phyloP scores from a whole-genome alignment of 2,329 filamentous ascomycete species.

The Scedosporium aurantiacum region DNA sequence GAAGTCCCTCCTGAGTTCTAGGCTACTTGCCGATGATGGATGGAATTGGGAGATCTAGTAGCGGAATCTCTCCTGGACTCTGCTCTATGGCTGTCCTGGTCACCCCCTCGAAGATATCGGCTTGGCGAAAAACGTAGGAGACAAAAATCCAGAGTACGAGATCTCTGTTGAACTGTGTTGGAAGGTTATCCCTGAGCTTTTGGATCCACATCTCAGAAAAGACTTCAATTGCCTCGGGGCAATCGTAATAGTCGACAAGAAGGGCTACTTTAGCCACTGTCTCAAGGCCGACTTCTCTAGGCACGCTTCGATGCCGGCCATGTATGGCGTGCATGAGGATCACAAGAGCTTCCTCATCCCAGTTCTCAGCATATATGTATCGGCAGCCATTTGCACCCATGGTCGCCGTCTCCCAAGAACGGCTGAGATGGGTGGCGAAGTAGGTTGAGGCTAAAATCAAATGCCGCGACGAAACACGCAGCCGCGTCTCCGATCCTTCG shows the following conservation, averaged over 20 bases:
- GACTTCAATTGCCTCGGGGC: not conserved
- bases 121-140: not conserved
- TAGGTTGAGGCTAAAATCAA: not conserved
- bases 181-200: not conserved
- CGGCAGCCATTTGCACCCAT: not conserved
- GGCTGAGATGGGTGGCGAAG: too few relatives aligned
- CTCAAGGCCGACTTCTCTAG: not conserved
- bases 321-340: not conserved
- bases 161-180: not conserved
- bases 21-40: not conserved
- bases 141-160: not conserved
- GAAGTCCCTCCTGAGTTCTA: not conserved
- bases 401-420: not conserved
- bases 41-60: not conserved
- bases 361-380: not conserved
- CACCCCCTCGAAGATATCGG: not conserved
- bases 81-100: not conserved
- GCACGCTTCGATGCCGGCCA: not conserved
- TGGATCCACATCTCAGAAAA: not conserved
- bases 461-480: not conserved
- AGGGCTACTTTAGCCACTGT: not conserved
- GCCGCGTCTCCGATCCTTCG: not conserved
- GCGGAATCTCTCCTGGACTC: not conserved
- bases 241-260: not conserved
- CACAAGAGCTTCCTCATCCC: not conserved